Percentiles rank a stretch among this genome's conserved stretches.
phyloP scores from a whole-genome alignment of 306 rosid genomes.

The Cucumis cinereus region DNA sequence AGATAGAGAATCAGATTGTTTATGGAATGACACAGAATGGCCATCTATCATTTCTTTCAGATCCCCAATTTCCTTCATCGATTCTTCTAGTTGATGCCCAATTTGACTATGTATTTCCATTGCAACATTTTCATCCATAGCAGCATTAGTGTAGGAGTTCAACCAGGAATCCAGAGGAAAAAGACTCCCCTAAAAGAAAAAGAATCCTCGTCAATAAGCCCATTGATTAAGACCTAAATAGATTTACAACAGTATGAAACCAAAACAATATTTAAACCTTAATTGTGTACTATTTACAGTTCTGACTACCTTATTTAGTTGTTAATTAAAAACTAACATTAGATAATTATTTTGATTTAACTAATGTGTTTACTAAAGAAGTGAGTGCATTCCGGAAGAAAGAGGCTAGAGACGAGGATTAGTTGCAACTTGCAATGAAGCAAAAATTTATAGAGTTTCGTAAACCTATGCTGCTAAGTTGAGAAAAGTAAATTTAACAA shows the following conservation, averaged over 20 bases:
- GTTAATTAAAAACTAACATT: background rate
- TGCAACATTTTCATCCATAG: conserved; percentile 27
- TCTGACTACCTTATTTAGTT: background rate
- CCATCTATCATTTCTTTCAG: conserved; percentile 37
- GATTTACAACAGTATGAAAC: background rate
- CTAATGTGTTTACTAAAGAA: background rate
- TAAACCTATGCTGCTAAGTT: background rate
- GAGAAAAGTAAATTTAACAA: background rate
- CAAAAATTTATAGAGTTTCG: background rate
- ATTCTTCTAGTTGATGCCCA: conserved; percentile 45
- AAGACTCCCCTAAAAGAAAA: conserved; percentile 33
- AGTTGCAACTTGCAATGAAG: background rate
- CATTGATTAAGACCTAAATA: background rate
- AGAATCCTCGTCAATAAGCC: conserved; percentile 3
- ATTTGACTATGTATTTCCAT: conserved; percentile 22
- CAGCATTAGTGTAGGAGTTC: conserved; percentile 26
- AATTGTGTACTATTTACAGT: background rate
- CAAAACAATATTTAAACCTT: background rate
- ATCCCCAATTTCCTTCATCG: conserved; percentile 30
- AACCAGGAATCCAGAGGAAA: conserved; percentile 33
- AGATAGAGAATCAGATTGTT: conserved; percentile 35
- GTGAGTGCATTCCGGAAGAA: background rate
- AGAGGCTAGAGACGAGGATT: background rate
- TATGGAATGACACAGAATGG: conserved; percentile 42
- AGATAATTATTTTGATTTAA: background rate